These are phyloP conservation scores for Rhodotorula sp. DNA, from an alignment of 1,284 basidiomycete genomes.

Conservation along the genomic window DNA sequence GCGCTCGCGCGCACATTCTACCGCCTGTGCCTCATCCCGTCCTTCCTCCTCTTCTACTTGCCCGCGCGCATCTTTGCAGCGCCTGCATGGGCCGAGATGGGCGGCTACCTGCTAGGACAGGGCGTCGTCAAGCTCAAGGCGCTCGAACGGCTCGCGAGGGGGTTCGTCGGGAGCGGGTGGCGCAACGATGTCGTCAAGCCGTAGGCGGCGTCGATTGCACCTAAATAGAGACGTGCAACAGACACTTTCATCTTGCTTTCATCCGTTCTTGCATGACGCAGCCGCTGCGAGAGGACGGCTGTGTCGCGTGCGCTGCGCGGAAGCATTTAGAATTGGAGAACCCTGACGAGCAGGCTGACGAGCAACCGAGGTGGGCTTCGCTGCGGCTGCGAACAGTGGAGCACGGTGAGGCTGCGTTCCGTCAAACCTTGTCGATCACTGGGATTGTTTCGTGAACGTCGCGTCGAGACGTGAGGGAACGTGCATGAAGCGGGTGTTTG, in stretches of 20 bases:
- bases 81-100: neutral
- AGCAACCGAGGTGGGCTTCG: no score
- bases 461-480: no score
- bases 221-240: neutral
- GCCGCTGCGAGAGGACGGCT: no score
- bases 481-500: no score
- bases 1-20: neutral
- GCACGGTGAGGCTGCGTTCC: no score
- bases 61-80: neutral
- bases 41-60: conserved; percentile 19
- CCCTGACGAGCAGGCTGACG: no score
- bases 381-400: no score
- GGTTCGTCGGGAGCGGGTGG: conserved; percentile 20
- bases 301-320: no score
- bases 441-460: no score
- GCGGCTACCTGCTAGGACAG: neutral
- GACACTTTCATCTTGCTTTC: neutral
- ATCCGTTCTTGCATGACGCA: neutral
- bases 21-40: conserved; percentile 17
- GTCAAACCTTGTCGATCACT: no score
- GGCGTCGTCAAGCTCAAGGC: neutral
- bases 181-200: conserved; percentile 5
- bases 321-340: no score
- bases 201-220: neutral
- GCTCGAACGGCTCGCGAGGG: conserved; percentile 7